Conservation (phyloP, 2,329 filamentous ascomycete species). For the Aspergillus tubingensis region DNA sequence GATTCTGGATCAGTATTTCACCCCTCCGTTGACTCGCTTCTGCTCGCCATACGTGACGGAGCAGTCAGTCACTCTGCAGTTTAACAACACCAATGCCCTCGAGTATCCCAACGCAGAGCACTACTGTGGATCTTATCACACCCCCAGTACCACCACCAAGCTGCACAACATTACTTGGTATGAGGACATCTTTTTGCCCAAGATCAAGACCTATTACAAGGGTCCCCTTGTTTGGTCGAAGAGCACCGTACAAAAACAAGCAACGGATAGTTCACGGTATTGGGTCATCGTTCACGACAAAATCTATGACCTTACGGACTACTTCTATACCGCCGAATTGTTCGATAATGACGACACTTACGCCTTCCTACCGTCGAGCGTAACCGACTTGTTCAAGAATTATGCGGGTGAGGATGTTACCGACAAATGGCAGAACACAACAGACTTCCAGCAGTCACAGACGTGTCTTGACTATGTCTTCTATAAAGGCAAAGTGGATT, state of each 20-base stretch:
- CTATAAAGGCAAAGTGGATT: constrained; percentile 81
- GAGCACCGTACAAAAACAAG: constrained; percentile 63
- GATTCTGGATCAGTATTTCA: constrained; percentile 83
- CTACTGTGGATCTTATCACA: constrained; percentile 63
- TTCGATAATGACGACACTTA: constrained; percentile 60
- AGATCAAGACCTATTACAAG: constrained; percentile 82
- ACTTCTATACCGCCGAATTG: constrained; percentile 73
- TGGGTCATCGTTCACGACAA: constrained; percentile 78
- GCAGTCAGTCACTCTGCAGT: constrained; percentile 49
- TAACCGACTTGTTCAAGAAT: constrained; percentile 69
- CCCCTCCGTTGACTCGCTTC: constrained; percentile 70
- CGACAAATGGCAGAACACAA: constrained; percentile 57
- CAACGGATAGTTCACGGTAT: constrained; percentile 65
- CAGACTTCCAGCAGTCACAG: constrained; percentile 64
- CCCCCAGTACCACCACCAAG: constrained; percentile 58
- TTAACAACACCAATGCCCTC: constrained; percentile 67
- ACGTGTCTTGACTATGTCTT: constrained; percentile 83
- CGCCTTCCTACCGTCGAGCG: constrained; percentile 69
- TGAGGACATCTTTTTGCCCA: constrained; percentile 68
- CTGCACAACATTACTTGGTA: constrained; percentile 77
- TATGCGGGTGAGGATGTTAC: constrained; percentile 82
- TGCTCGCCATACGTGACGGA: constrained; percentile 72
- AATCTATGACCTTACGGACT: constrained; percentile 89
- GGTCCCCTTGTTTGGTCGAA: constrained; percentile 77
- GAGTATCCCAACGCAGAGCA: constrained; percentile 63